phyloP scores from a whole-genome alignment of 371 early-diverging fungal genomes.

The Enterocytospora artemiae region DNA sequence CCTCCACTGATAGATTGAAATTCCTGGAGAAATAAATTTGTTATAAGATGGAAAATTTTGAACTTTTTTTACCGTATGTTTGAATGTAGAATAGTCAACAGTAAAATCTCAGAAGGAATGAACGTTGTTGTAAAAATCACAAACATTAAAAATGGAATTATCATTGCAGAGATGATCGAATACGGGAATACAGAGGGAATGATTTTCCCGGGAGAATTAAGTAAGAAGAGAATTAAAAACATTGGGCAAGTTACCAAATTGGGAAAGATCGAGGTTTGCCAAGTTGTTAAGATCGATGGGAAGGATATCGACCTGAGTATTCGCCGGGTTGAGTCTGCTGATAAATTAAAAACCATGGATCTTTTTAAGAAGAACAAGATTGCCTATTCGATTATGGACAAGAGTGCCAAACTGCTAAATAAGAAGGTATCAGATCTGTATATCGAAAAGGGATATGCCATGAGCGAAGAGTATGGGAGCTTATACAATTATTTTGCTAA shows the following conservation, averaged over 20 bases:
- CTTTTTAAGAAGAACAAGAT: conserved; percentile 86
- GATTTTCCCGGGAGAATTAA: conserved; percentile 85
- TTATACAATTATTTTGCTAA: conserved; percentile 54
- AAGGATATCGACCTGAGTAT: conserved; percentile 97
- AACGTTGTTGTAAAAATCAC: conserved; percentile 92
- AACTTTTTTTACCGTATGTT: conserved; percentile 14
- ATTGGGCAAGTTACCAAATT: conserved; percentile 90
- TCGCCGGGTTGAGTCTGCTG: conserved; percentile 87
- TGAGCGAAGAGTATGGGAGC: conserved; percentile 90
- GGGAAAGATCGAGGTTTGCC: conserved; percentile 85
- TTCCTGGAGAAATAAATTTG: no score
- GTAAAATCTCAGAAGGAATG: conserved; percentile 82
- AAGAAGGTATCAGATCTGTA: conserved; percentile 71
- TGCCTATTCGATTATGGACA: conserved; percentile 68
- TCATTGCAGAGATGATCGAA: conserved; percentile 76
- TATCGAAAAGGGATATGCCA: conserved; percentile 81
- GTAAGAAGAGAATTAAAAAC: conserved; percentile 85
- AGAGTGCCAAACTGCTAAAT: conserved; percentile 77
- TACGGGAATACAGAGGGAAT: conserved; percentile 85
- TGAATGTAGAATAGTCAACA: conserved; percentile 69
- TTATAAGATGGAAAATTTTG: neutral
- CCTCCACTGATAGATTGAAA: no score
- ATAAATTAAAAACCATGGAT: conserved; percentile 79
- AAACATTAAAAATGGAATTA: conserved; percentile 90
- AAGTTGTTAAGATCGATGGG: conserved; percentile 89